phyloP scores from a whole-genome alignment of 2,329 filamentous ascomycete species.

The Colletotrichum eremochloae region DNA sequence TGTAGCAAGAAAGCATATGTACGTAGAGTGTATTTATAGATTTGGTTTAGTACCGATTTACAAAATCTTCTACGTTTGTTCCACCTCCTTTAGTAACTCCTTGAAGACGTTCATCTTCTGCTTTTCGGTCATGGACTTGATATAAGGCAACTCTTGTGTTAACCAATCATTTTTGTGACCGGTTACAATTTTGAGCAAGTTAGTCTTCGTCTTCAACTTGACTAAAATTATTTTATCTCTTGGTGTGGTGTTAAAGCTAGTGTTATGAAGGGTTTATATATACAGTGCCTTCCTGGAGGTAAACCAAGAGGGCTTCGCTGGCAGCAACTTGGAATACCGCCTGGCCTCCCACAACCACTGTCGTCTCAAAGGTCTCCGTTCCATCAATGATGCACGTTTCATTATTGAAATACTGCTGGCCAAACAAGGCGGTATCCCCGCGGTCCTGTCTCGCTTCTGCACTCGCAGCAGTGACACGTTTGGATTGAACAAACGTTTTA shows the following conservation, averaged over 20 bases:
- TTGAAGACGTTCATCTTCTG: not conserved
- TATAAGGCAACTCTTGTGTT: constrained; percentile 5
- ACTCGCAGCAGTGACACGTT: constrained; percentile 27
- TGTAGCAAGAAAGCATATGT: too few relatives aligned
- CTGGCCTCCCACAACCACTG: not conserved
- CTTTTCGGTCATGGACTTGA: constrained; percentile 17
- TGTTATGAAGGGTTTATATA: too few relatives aligned
- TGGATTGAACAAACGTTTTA: constrained; percentile 5
- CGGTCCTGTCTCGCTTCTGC: constrained; percentile 34
- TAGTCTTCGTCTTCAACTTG: too few relatives aligned
- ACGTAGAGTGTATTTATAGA: too few relatives aligned
- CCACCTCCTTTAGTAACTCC: not conserved
- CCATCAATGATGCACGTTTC: constrained; percentile 25
- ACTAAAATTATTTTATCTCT: too few relatives aligned
- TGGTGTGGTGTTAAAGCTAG: too few relatives aligned
- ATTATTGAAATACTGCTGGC: constrained; percentile 30
- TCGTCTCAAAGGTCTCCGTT: constrained; percentile 28
- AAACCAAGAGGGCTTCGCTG: not conserved
- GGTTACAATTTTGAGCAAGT: too few relatives aligned
- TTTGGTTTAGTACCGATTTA: too few relatives aligned
- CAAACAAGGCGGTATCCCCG: constrained; percentile 24
- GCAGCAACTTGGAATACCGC: not conserved
- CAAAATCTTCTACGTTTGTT: not conserved
- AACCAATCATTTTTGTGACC: constrained; percentile 22
- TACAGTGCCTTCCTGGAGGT: not conserved